Percentiles rank a stretch among this genome's conserved stretches.
phyloP scores from a whole-genome alignment of 352 stramenopile species.

The Phytopythium montanum region DNA sequence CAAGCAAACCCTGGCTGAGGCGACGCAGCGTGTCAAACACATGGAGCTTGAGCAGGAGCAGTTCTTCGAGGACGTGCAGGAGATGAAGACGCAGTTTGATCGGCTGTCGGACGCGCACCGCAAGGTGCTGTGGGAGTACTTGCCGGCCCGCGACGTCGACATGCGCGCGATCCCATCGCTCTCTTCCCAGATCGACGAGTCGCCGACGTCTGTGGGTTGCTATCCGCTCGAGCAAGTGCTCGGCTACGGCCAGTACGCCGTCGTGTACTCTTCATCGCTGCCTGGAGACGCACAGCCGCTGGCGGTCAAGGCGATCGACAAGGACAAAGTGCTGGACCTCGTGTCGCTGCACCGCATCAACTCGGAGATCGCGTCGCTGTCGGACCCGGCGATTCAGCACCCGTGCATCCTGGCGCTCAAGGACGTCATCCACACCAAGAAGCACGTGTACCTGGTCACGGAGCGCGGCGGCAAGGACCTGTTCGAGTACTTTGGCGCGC shows the following conservation, averaged over 20 bases:
- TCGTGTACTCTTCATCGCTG: slow-evolving; percentile 50
- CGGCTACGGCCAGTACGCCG: slow-evolving; percentile 83
- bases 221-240: slow-evolving; percentile 72
- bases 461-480: slow-evolving; percentile 81
- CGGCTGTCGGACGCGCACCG: slow-evolving; percentile 55
- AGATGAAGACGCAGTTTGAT: slow-evolving; percentile 74
- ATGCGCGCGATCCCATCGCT: slow-evolving; percentile 57
- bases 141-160: slow-evolving; percentile 46
- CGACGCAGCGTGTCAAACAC: slow-evolving; percentile 57
- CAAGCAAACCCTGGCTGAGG: slow-evolving; percentile 34
- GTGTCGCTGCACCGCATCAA: slow-evolving; percentile 73
- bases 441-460: slow-evolving; percentile 82
- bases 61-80: slow-evolving; percentile 70
- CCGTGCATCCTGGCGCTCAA: slow-evolving; percentile 56
- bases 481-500: slow-evolving; percentile 74
- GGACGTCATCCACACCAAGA: slow-evolving; percentile 76
- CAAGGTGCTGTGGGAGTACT: slow-evolving; percentile 77
- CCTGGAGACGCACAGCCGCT: slow-evolving; percentile 21
- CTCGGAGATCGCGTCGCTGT: slow-evolving; percentile 74
- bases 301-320: slow-evolving; percentile 85
- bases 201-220: slow-evolving; percentile 41
- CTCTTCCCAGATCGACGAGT: slow-evolving; percentile 40
- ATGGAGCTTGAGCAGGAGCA: slow-evolving; percentile 86
- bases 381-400: slow-evolving; percentile 54
- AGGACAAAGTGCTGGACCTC: slow-evolving; percentile 74